Evolutionary conservation across 2,329 filamentous ascomycete species (phyloP).

Genomic region (Biscogniauxia mediterranea): DNA sequence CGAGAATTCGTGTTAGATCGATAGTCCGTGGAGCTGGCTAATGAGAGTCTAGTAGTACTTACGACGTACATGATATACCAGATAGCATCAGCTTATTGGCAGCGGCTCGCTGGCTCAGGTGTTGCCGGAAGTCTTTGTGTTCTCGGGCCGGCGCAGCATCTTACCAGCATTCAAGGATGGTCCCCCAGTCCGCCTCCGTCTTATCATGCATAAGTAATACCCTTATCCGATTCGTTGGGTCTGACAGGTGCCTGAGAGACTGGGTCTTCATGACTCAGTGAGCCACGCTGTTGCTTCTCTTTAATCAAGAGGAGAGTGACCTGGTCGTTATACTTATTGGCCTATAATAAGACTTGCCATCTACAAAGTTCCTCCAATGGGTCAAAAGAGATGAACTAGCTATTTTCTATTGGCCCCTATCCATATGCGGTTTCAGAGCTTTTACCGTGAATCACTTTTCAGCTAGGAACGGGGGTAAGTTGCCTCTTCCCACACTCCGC

Average conservation of each 20-base stretch:
- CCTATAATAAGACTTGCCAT: not conserved
- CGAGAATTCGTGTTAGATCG: not conserved
- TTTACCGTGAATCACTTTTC: not conserved
- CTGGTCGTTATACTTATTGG: not conserved
- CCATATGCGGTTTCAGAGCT: not conserved
- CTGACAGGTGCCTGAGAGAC: not conserved
- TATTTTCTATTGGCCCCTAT: not conserved
- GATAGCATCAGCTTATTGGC: not conserved
- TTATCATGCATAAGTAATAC: not conserved
- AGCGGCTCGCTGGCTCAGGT: not conserved
- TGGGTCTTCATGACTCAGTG: not conserved
- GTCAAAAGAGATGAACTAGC: not conserved
- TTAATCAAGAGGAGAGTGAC: not conserved
- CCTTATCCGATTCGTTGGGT: not conserved
- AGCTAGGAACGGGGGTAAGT: not conserved
- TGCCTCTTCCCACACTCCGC: not conserved
- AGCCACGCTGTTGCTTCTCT: not conserved
- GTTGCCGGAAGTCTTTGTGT: not conserved
- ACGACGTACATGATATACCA: not conserved
- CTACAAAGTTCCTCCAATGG: not conserved
- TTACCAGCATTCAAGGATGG: not conserved
- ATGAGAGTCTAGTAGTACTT: not conserved
- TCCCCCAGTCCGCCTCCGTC: not conserved
- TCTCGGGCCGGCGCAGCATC: not conserved
- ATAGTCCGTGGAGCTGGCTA: not conserved